A percentile compares a stretch with the other conserved stretches of the same genome.
Conservation (phyloP, 1,284 basidiomycete species). For the Fistulina hepatica region DNA sequence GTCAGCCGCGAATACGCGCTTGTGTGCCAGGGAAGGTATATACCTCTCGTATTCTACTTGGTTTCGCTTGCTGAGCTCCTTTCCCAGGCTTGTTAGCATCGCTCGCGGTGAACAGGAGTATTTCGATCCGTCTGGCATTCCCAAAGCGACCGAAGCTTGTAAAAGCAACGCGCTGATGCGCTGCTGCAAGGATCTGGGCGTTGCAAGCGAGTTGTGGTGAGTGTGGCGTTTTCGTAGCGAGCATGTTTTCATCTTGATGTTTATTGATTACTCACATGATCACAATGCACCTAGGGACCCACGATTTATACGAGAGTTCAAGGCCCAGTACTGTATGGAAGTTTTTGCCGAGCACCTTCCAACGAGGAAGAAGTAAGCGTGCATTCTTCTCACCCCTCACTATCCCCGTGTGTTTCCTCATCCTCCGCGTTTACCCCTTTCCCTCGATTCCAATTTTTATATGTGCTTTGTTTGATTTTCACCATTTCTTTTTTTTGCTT, state of each 20-base stretch:
- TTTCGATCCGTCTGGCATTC: conserved; percentile 84
- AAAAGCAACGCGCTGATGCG: conserved; percentile 98
- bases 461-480: too few relatives aligned
- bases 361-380: conserved; percentile 83
- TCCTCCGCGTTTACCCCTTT: too few relatives aligned
- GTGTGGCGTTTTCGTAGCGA: conserved; percentile 12
- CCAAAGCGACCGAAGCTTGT: conserved; percentile 91
- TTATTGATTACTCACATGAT: background rate
- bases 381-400: background rate
- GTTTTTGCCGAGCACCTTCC: conserved; percentile 75
- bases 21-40: conserved; percentile 83
- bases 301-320: conserved; percentile 91
- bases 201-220: conserved; percentile 94
- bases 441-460: too few relatives aligned
- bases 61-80: background rate
- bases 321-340: conserved; percentile 74
- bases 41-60: conserved; percentile 3
- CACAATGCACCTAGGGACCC: conserved; percentile 61
- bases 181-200: conserved; percentile 94
- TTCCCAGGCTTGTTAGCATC: conserved; percentile 71
- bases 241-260: background rate
- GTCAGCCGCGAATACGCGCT: conserved; percentile 94
- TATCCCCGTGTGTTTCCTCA: too few relatives aligned
- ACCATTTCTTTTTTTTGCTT: conserved; percentile 2
- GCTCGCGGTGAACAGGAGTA: conserved; percentile 96